Base-by-base conservation (phyloP, 805 yeast species). In the Metschnikowia reukaufii region DNA sequence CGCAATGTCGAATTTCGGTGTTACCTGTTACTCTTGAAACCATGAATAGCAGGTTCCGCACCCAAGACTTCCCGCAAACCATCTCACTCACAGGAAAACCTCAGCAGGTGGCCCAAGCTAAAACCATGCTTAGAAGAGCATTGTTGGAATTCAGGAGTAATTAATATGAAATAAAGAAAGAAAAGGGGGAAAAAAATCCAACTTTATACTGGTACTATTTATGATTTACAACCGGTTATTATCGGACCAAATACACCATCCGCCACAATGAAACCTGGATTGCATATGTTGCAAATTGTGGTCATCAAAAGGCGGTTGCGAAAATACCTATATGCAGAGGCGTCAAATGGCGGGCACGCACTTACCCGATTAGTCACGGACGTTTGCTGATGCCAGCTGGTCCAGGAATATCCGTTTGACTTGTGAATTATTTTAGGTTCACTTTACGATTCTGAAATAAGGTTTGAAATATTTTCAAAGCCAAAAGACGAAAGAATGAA, bases 1-100 rank as follows among this genome's bases (percentile, higher is more conserved):
- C 56, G 10, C 45, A 35, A 13, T 54, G 56, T 40, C 44, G 50
- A 4, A 52, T 54, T 6, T 46, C 49, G 10, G 47, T 52, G 7
- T 33, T 50, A 15, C 56, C 58, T 6, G 42, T 52, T 8, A 47
- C 51, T 3, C 42, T 45, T 15, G 55, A 52, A 17, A 43, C 49
- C n/a, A 36, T 48, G 41, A 37, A 40, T 33, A 36, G 44, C 39
- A 37, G 50, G 16, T 35, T 34, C 30, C 47, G 50, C 33, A 42
- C 44, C 7, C 34, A 41, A 19, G 49, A 48, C 40, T 32, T 45
- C 40, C 50, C 44, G 15, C 57, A 52, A 42, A 48, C 49, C 13
- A 37, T 52, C 25, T 39, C 47, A 6, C 42, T 55, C 20, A 44
- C 47, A 10, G 58, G 58, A 7, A 39, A 37, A 7, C 48, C 48